Percentiles rank a stretch among this genome's conserved stretches.
Evolutionary conservation across 441 rosid species (phyloP).

Genomic region (Populus tomentosa): DNA sequence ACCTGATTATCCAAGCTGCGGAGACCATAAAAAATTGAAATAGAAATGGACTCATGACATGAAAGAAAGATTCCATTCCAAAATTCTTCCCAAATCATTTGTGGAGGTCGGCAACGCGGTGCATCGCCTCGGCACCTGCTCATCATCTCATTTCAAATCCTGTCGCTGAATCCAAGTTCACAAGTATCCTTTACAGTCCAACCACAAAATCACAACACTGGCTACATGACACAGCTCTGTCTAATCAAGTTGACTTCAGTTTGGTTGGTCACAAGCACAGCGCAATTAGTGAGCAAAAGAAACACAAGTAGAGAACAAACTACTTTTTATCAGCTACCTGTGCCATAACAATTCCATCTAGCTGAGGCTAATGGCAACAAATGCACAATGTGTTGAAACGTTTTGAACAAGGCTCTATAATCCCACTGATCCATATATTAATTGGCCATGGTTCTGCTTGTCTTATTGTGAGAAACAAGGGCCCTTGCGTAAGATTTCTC

Average conservation of each 20-base stretch:
- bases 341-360: conserved; percentile 12
- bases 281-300: conserved; percentile 3
- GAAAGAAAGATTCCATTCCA: not conserved
- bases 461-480: conserved; percentile 5
- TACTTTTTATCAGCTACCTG: conserved; percentile 7
- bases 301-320: conserved; percentile 14
- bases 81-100: not conserved
- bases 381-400: not conserved
- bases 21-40: not conserved
- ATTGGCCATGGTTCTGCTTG: conserved; percentile 12
- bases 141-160: conserved; percentile 3
- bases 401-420: conserved; percentile 2
- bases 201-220: conserved; percentile 16
- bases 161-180: not conserved
- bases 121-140: conserved; percentile 3
- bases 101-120: not conserved
- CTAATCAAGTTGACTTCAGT: conserved; percentile 19
- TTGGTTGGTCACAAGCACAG: not conserved
- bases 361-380: not conserved
- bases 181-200: not conserved
- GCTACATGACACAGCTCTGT: conserved; percentile 7
- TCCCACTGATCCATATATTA: not conserved
- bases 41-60: not conserved
- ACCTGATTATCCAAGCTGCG: conserved; percentile 1
- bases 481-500: not conserved